A percentile compares a stretch with the other conserved stretches of the same genome.
Evolutionary conservation across 2,329 filamentous ascomycete species (phyloP).

Genomic region (Dothistroma pini): DNA sequence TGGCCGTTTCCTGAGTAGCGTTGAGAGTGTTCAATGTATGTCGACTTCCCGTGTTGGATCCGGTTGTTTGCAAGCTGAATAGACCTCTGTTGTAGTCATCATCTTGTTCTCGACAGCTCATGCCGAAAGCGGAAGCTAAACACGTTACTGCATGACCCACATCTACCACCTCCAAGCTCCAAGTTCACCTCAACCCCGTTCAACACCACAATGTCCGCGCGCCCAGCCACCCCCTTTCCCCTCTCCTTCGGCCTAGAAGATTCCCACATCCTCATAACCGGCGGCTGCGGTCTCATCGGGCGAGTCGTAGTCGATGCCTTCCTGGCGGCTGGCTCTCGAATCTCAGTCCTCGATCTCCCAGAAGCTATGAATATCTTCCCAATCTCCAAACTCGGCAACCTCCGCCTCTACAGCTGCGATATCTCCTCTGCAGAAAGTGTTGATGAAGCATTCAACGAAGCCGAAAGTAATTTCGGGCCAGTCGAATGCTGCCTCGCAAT

Average conservation of each 20-base stretch:
- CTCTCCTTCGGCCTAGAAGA: conserved; percentile 37
- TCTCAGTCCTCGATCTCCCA: conserved; percentile 33
- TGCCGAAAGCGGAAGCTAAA: neutral
- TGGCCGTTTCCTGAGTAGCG: neutral
- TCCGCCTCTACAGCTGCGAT: conserved; percentile 25
- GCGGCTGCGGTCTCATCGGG: conserved; percentile 42
- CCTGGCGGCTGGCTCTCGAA: conserved; percentile 42
- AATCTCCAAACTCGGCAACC: conserved; percentile 3
- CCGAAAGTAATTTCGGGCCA: conserved; percentile 35
- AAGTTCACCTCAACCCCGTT: neutral
- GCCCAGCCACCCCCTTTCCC: conserved; percentile 18
- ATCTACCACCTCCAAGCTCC: neutral
- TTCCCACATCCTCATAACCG: conserved; percentile 42
- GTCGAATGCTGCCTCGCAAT: conserved; percentile 43
- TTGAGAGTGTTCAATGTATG: neutral
- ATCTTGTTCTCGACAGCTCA: neutral
- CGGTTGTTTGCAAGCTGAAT: neutral
- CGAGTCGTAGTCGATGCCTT: conserved; percentile 40
- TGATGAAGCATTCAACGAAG: conserved; percentile 35
- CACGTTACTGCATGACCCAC: neutral
- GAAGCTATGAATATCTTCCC: conserved; percentile 4
- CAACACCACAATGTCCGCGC: neutral
- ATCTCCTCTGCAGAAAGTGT: conserved; percentile 35
- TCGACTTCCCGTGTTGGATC: neutral
- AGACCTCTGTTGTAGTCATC: neutral